Conservation (phyloP, 805 yeast species). For the Yamadazyma laniorum region DNA sequence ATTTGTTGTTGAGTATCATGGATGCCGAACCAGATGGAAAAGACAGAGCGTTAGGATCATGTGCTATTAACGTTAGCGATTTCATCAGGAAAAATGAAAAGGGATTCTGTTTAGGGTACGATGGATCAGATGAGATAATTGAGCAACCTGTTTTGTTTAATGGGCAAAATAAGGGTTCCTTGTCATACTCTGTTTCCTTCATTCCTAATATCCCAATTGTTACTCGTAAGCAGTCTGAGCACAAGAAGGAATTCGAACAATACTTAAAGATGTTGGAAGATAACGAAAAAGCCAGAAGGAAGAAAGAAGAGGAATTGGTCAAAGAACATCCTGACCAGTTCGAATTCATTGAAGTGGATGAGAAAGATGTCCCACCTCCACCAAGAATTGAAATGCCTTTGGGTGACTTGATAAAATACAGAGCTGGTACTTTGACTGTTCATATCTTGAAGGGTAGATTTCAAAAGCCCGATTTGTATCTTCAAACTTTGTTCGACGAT, state of each 20-base stretch:
- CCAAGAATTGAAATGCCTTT: constrained; percentile 47
- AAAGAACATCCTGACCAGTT: constrained; percentile 58
- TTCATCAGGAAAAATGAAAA: constrained; percentile 47
- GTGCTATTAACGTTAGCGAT: constrained; percentile 49
- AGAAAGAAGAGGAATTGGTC: constrained; percentile 48
- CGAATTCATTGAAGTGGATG: constrained; percentile 58
- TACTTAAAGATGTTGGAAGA: constrained; percentile 34
- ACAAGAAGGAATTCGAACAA: constrained; percentile 43
- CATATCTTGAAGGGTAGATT: constrained; percentile 52
- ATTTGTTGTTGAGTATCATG: constrained; percentile 54
- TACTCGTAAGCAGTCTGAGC: constrained; percentile 53
- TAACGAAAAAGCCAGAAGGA: constrained; percentile 44
- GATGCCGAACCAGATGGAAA: constrained; percentile 65
- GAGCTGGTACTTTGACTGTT: constrained; percentile 63
- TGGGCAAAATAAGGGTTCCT: constrained; percentile 43
- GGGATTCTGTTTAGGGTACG: constrained; percentile 48
- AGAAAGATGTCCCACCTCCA: constrained; percentile 33
- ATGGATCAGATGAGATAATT: constrained; percentile 48
- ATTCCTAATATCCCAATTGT: constrained; percentile 64
- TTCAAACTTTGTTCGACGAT: constrained; percentile 68
- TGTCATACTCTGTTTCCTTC: constrained; percentile 59
- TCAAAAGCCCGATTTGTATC: constrained; percentile 45
- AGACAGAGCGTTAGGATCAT: constrained; percentile 64
- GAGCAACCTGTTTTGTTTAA: constrained; percentile 43
- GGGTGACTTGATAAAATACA: constrained; percentile 50